phyloP scores from a whole-genome alignment of 176 grass and related monocot genomes.

The Saccharum officinarum region DNA sequence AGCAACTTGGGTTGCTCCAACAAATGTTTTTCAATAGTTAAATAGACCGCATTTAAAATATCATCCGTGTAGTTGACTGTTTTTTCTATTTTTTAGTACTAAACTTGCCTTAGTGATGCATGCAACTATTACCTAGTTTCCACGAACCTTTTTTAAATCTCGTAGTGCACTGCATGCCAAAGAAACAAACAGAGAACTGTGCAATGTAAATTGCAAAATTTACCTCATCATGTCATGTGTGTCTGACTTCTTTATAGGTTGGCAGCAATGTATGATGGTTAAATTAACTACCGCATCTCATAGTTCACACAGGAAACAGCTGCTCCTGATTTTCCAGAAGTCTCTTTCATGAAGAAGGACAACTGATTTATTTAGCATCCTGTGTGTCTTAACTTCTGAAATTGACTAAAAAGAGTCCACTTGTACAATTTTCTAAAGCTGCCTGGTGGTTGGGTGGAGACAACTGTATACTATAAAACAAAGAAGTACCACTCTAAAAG shows the following conservation, averaged over 20 bases:
- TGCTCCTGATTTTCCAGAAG: background rate
- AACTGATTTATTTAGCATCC: conserved; percentile 2
- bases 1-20: conserved; percentile 32
- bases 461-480: conserved; percentile 36
- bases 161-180: background rate
- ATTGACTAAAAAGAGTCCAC: conserved; percentile 19
- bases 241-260: background rate
- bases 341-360: background rate
- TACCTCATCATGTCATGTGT: background rate
- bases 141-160: background rate
- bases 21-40: conserved; percentile 17
- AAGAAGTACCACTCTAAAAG: conserved; percentile 32
- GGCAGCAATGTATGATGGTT: background rate
- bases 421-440: conserved; percentile 9
- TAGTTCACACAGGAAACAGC: conserved; percentile 3
- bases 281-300: background rate
- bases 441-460: conserved; percentile 32
- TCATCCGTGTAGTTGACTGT: background rate
- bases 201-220: background rate
- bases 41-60: background rate
- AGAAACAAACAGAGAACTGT: background rate
- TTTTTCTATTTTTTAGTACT: background rate
- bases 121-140: background rate
- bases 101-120: background rate
- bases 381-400: conserved; percentile 31